A percentile compares a stretch with the other conserved stretches of the same genome.
Conservation (phyloP, 2,329 filamentous ascomycete species). For the Westerdykella ornata region DNA sequence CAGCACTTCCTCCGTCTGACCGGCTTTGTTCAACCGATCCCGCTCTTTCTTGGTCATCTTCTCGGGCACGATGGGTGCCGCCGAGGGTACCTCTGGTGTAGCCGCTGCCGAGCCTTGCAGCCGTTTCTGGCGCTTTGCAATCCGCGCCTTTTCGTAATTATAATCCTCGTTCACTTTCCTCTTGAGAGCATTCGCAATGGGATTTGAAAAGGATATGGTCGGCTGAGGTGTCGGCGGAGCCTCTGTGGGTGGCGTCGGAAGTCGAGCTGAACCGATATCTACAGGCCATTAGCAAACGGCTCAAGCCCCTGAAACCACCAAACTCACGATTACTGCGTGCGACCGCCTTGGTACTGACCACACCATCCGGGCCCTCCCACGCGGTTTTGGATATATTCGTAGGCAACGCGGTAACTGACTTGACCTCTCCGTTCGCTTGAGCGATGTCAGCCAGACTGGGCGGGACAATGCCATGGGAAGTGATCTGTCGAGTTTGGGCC, state of each 20-base stretch:
- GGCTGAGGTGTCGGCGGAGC: constrained; percentile 45
- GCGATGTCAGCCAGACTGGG: constrained; percentile 70
- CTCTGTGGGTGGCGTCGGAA: constrained; percentile 45
- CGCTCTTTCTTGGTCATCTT: constrained; percentile 81
- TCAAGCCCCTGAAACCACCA: background rate
- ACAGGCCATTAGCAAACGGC: constrained; percentile 7
- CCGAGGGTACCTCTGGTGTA: constrained; percentile 21
- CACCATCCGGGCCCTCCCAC: constrained; percentile 44
- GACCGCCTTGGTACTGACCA: constrained; percentile 50
- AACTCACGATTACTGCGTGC: constrained; percentile 32
- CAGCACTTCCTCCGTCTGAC: constrained; percentile 68
- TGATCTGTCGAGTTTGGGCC: constrained; percentile 64
- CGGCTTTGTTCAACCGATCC: constrained; percentile 65
- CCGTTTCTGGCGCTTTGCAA: constrained; percentile 42
- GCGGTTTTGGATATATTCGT: constrained; percentile 35
- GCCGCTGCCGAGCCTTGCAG: constrained; percentile 21
- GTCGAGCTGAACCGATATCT: constrained; percentile 35
- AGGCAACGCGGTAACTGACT: constrained; percentile 35
- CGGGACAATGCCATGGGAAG: constrained; percentile 72
- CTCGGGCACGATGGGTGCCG: constrained; percentile 22
- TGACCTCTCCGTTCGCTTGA: constrained; percentile 42
- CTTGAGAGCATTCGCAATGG: constrained; percentile 49
- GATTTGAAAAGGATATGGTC: constrained; percentile 50
- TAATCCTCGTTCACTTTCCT: constrained; percentile 48
- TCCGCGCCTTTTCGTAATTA: constrained; percentile 61